phyloP scores from a whole-genome alignment of 306 rosid species.

The Styphnolobium japonicum region DNA sequence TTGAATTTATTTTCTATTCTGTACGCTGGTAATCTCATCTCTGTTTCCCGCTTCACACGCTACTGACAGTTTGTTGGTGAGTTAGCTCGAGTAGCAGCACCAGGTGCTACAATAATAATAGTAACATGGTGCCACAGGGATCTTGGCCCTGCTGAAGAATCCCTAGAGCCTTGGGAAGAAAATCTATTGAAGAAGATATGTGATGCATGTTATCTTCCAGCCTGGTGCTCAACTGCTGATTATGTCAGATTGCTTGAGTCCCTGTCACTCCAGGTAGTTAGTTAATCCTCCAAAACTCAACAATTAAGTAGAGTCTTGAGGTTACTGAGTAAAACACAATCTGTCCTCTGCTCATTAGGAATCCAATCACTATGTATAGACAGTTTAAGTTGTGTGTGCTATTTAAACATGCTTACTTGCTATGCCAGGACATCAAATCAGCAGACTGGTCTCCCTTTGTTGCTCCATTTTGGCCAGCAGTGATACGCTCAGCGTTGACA shows the following conservation, averaged over 20 bases:
- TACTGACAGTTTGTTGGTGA: slow-evolving; percentile 70
- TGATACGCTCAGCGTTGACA: slow-evolving; percentile 74
- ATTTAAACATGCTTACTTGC: neutral
- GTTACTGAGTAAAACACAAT: no score
- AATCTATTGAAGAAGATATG: slow-evolving; percentile 72
- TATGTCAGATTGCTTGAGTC: slow-evolving; percentile 63
- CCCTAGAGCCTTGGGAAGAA: slow-evolving; percentile 68
- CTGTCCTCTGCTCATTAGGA: neutral
- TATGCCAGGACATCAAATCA: slow-evolving; percentile 65
- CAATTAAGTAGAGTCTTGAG: neutral
- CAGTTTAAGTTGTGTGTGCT: neutral
- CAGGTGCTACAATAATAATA: slow-evolving; percentile 73
- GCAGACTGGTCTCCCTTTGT: slow-evolving; percentile 85
- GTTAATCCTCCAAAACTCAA: neutral
- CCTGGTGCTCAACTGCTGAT: slow-evolving; percentile 90
- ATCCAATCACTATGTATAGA: neutral
- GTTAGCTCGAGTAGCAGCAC: slow-evolving; percentile 89
- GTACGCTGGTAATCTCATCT: slow-evolving; percentile 4
- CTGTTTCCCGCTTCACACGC: neutral
- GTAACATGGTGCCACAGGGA: slow-evolving; percentile 98
- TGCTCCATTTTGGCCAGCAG: slow-evolving; percentile 98
- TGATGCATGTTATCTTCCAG: slow-evolving; percentile 78
- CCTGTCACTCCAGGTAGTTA: slow-evolving; percentile 53
- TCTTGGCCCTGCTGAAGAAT: slow-evolving; percentile 59
- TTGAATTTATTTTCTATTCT: neutral